Conservation (phyloP, 768 basidiomycete genomes). For the Lanmaoa pseudosensibilis region DNA sequence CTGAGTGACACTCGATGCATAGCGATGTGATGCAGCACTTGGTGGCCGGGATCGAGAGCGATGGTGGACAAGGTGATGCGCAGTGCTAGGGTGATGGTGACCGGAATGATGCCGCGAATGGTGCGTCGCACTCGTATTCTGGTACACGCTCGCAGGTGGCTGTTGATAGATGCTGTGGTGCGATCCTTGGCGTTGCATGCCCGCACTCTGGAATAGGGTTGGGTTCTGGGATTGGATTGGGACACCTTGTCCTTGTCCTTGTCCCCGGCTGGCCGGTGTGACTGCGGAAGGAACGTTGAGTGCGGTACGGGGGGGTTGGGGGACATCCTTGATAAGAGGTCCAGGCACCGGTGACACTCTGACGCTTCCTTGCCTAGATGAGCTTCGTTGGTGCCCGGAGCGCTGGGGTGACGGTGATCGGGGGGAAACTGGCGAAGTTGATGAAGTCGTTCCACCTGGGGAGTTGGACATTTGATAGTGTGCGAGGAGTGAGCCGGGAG, state of each 20-base stretch:
- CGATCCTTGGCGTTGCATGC: conserved; percentile 23
- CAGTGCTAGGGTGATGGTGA: conserved; percentile 8
- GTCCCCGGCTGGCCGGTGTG: conserved; percentile 5
- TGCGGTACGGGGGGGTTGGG: conserved; percentile 22
- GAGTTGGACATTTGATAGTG: conserved; percentile 9
- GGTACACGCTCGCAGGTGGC: conserved; percentile 5
- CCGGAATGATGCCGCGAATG: conserved; percentile 10
- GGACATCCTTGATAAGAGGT: conserved; percentile 16
- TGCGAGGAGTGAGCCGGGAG: conserved; percentile 8
- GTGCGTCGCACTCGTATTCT: conserved; percentile 15
- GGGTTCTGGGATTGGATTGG: conserved; percentile 1
- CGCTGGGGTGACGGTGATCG: conserved; percentile 21
- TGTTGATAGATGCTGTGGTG: conserved; percentile 13
- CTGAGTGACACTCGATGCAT: conserved; percentile 28
- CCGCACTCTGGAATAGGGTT: conserved; percentile 3
- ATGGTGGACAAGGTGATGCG: conserved; percentile 21
- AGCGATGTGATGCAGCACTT: conserved; percentile 33
- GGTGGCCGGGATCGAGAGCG: conserved; percentile 31
- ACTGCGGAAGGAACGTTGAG: conserved; percentile 11
- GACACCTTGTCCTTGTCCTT: conserved; percentile 6
- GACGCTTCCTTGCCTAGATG: conserved; percentile 22
- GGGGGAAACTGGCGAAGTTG: conserved; percentile 20
- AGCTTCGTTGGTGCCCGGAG: conserved; percentile 9
- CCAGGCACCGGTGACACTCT: conserved; percentile 16
- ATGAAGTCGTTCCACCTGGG: conserved; percentile 1